Conservation (phyloP, 2,329 filamentous ascomycete species). For the Colletotrichum brevisporum region DNA sequence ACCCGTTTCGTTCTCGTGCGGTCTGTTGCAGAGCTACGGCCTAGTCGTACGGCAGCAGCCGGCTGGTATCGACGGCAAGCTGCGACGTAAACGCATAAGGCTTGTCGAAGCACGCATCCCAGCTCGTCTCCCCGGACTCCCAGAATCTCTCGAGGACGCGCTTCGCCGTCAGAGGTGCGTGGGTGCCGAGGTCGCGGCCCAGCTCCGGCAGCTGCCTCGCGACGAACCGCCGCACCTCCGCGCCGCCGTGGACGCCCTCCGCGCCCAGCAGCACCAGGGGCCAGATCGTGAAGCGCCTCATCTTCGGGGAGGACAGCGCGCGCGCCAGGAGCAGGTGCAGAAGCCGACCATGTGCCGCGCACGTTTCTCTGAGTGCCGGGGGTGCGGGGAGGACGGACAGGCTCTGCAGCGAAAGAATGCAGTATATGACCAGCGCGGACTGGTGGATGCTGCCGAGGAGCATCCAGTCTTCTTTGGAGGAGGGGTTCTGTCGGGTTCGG, state of each 20-base stretch:
- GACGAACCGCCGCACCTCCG: constrained; percentile 9
- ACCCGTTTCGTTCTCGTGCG: too few species aligned
- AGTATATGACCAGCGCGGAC: constrained; percentile 51
- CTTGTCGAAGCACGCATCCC: constrained; percentile 31
- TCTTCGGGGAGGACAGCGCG: constrained; percentile 9
- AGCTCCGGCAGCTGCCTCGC: constrained; percentile 11
- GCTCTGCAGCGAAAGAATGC: constrained; percentile 54
- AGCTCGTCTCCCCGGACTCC: constrained; percentile 13
- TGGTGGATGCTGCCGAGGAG: constrained; percentile 46
- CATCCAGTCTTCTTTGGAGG: constrained; percentile 46
- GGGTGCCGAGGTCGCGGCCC: constrained; percentile 17
- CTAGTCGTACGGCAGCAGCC: constrained; percentile 9
- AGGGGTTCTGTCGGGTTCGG: constrained; percentile 46
- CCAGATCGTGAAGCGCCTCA: constrained; percentile 22
- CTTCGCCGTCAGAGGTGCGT: constrained; percentile 19
- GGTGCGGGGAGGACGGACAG: constrained; percentile 46
- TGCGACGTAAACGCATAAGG: constrained; percentile 39
- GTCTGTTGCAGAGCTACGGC: too few species aligned
- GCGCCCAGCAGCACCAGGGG: constrained; percentile 20
- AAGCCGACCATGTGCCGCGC: constrained; percentile 3
- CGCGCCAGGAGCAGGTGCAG: neutral
- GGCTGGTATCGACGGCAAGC: constrained; percentile 41
- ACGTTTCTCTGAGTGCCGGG: neutral
- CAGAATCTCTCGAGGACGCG: constrained; percentile 18
- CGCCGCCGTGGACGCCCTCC: constrained; percentile 10